A percentile compares a stretch with the other conserved stretches of the same genome.
These are phyloP conservation scores for Aspergillus panamensis DNA, from an alignment of 495 filamentous ascomycete species.

Conservation along the genomic window DNA sequence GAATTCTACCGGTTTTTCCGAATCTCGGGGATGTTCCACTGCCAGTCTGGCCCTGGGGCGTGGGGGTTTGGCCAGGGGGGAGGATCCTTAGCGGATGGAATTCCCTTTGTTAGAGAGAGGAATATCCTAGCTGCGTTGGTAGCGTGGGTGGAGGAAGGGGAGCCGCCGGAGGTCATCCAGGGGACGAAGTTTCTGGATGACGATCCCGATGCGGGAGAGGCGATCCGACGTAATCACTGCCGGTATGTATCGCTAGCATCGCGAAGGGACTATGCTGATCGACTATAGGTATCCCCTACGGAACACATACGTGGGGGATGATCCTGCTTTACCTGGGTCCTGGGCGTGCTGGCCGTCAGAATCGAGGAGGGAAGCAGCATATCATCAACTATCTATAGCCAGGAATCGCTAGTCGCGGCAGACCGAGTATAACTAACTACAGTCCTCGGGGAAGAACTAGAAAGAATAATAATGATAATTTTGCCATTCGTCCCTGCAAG, in stretches of 20 bases:
- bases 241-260: constrained; percentile 16
- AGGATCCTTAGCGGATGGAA: constrained; percentile 11
- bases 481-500: not conserved
- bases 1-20: constrained; percentile 49
- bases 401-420: no score
- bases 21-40: constrained; percentile 46
- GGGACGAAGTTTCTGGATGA: constrained; percentile 46
- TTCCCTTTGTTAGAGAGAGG: constrained; percentile 9
- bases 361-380: no score
- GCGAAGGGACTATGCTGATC: not conserved
- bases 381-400: no score
- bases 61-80: constrained; percentile 42
- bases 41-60: constrained; percentile 39
- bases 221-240: constrained; percentile 36
- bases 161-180: constrained; percentile 40
- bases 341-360: not conserved
- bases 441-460: not conserved
- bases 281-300: constrained; percentile 2
- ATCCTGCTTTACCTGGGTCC: not conserved
- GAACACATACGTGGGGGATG: constrained; percentile 1
- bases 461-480: not conserved
- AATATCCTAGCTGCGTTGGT: constrained; percentile 45
- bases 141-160: constrained; percentile 48
- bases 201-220: constrained; percentile 26
- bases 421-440: not conserved